Evolutionary conservation across 805 yeast species (phyloP).

Genomic region (Scheffersomyces coipomensis): DNA sequence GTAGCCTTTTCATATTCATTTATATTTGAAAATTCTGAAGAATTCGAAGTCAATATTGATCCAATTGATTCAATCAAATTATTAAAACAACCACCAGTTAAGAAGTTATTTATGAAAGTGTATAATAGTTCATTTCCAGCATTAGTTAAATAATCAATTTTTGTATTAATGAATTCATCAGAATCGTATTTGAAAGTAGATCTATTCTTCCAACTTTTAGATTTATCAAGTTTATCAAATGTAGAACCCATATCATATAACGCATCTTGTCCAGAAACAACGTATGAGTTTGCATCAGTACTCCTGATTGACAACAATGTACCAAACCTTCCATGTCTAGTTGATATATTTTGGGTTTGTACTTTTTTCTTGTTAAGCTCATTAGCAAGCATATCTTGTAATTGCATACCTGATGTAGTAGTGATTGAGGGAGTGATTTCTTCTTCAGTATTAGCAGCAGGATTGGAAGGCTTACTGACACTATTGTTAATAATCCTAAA

Average conservation of each 20-base stretch:
- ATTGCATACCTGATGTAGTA: slow-evolving; percentile 37
- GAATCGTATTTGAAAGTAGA: slow-evolving; percentile 38
- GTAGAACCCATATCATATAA: slow-evolving; percentile 50
- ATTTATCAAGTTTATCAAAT: slow-evolving; percentile 61
- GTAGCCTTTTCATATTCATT: slow-evolving; percentile 38
- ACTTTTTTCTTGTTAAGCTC: slow-evolving; percentile 56
- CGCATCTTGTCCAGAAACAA: slow-evolving; percentile 72
- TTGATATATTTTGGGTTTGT: slow-evolving; percentile 51
- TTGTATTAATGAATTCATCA: slow-evolving; percentile 28
- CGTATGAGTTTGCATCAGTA: slow-evolving; percentile 53
- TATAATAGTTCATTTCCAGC: slow-evolving; percentile 28
- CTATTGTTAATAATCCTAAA: neutral
- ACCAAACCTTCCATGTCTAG: slow-evolving; percentile 91
- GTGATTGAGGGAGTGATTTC: slow-evolving; percentile 7
- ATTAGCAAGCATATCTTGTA: slow-evolving; percentile 52
- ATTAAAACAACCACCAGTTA: slow-evolving; percentile 75
- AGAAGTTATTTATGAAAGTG: slow-evolving; percentile 51
- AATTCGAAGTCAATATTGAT: slow-evolving; percentile 28
- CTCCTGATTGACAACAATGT: slow-evolving; percentile 73
- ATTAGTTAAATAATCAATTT: slow-evolving; percentile 25
- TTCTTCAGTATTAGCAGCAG: no score
- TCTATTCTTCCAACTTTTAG: slow-evolving; percentile 62
- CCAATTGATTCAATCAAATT: slow-evolving; percentile 57
- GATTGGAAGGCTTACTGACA: slow-evolving; percentile 2
- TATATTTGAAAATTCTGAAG: slow-evolving; percentile 26